These are phyloP conservation scores for Alloteropsis angusta DNA, from an alignment of 202 grass and related monocot genomes.

Conservation along the genomic window DNA sequence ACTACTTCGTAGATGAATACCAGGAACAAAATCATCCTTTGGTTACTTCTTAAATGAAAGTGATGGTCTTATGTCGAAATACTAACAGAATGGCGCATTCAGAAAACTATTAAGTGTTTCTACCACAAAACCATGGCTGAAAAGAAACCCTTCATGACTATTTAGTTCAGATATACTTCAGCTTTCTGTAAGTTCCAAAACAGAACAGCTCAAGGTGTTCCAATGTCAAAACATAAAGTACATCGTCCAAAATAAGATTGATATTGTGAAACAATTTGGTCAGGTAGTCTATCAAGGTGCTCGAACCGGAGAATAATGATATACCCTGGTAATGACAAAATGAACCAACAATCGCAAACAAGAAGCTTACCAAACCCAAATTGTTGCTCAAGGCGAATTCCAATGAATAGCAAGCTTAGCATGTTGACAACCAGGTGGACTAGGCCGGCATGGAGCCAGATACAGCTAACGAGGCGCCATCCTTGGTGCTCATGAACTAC, in stretches of 20 bases:
- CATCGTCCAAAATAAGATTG: background rate
- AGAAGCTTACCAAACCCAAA: conserved; percentile 73
- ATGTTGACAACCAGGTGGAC: conserved; percentile 79
- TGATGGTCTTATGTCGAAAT: background rate
- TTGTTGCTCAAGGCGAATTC: conserved; percentile 81
- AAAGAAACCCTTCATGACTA: background rate
- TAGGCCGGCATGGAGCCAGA: conserved; percentile 83
- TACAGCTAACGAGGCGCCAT: conserved; percentile 73
- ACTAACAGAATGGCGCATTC: background rate
- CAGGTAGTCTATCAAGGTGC: background rate
- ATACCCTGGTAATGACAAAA: background rate
- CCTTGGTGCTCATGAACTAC: conserved; percentile 62
- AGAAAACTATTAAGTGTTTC: background rate
- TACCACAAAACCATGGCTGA: background rate
- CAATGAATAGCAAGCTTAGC: conserved; percentile 77
- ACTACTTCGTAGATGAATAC: background rate
- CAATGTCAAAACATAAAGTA: background rate
- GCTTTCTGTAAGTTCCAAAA: background rate
- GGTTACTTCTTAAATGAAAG: background rate
- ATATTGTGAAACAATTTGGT: background rate
- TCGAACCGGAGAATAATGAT: background rate
- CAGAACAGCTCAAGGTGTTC: background rate
- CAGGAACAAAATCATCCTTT: background rate
- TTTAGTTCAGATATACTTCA: background rate
- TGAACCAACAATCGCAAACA: background rate